A percentile compares a stretch with the other conserved stretches of the same genome.
These are phyloP conservation scores for Helicostylum pulchrum DNA, from an alignment of 192 early-diverging fungal species.

Conservation along the genomic window DNA sequence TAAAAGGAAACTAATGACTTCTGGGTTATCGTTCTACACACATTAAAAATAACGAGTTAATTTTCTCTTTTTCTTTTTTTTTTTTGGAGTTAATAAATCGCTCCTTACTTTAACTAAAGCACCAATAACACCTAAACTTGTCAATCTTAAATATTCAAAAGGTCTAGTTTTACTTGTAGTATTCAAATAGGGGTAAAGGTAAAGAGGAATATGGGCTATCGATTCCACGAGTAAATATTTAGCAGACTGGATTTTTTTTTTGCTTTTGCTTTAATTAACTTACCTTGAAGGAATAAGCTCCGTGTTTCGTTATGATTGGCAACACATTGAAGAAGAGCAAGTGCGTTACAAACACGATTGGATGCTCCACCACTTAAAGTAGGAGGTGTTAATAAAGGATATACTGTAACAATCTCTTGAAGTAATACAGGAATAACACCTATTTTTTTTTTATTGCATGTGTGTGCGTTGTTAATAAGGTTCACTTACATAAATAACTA, in stretches of 20 bases:
- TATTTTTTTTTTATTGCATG: slow-evolving; percentile 18
- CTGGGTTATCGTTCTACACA: slow-evolving; percentile 82
- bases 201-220: slow-evolving; percentile 90
- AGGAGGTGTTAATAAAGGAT: slow-evolving; percentile 85
- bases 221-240: too few relatives aligned
- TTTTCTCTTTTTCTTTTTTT: background rate
- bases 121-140: slow-evolving; percentile 93
- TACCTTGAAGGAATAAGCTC: slow-evolving; percentile 75
- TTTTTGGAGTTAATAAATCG: background rate
- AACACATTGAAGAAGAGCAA: slow-evolving; percentile 93
- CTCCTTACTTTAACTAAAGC: slow-evolving; percentile 84
- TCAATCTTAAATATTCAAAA: slow-evolving; percentile 94
- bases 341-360: slow-evolving; percentile 95
- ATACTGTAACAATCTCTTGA: slow-evolving; percentile 95
- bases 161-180: slow-evolving; percentile 92
- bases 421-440: slow-evolving; percentile 92
- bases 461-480: too few relatives aligned
- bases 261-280: slow-evolving; percentile 2
- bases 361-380: slow-evolving; percentile 83
- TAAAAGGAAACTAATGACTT: slow-evolving; percentile 92
- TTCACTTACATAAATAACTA: too few relatives aligned
- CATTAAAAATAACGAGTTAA: background rate
- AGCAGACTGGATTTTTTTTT: background rate
- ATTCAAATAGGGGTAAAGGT: slow-evolving; percentile 97
- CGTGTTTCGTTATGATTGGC: slow-evolving; percentile 93